These are phyloP conservation scores for Zoysia pacifica DNA, from an alignment of 176 grass and related monocot genomes.

Conservation along the genomic window DNA sequence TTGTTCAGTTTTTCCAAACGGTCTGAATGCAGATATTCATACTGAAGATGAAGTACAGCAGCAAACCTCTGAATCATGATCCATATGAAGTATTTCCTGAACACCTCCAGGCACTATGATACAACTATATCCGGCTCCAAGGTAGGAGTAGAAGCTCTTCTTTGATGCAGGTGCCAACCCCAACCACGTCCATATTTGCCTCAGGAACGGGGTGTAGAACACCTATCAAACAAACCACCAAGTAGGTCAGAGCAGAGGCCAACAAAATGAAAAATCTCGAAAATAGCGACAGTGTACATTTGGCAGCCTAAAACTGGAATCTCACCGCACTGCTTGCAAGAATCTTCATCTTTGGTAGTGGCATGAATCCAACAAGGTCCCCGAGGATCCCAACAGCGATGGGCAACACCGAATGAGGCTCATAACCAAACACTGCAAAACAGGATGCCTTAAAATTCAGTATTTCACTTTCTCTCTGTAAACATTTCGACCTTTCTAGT, in stretches of 20 bases:
- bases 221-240: conserved; percentile 51
- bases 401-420: conserved; percentile 88
- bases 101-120: conserved; percentile 86
- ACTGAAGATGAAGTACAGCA: neutral
- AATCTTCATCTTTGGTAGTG: conserved; percentile 64
- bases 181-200: conserved; percentile 95
- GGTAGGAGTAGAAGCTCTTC: conserved; percentile 73
- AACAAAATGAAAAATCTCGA: neutral
- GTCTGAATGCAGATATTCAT: neutral
- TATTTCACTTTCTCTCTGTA: neutral
- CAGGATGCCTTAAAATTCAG: neutral
- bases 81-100: conserved; percentile 95
- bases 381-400: conserved; percentile 58
- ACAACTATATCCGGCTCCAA: conserved; percentile 74
- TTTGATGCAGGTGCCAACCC: conserved; percentile 71
- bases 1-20: neutral
- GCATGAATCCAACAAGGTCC: conserved; percentile 74
- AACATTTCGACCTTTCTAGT: neutral
- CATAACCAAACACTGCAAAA: conserved; percentile 80
- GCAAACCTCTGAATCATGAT: conserved; percentile 75
- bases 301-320: conserved; percentile 12
- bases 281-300: neutral
- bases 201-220: conserved; percentile 93
- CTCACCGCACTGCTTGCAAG: conserved; percentile 91
- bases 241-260: conserved; percentile 7